Conservation (phyloP, 257 asterid species). For the Solanum chiquidenum region DNA sequence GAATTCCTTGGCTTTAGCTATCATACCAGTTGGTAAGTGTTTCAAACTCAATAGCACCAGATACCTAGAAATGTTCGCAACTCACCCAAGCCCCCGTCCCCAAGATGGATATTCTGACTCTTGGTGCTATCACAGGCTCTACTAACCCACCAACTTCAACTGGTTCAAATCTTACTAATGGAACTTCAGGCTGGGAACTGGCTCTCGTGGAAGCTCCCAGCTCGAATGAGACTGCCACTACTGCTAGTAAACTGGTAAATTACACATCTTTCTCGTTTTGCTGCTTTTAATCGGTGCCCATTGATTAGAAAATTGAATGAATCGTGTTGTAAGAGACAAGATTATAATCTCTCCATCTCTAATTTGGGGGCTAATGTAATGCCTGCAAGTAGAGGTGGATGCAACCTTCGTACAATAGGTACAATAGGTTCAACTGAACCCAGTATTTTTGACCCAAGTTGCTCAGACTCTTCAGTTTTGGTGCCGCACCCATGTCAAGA, state of each 20-base stretch:
- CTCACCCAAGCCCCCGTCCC: neutral
- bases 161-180: conserved; percentile 40
- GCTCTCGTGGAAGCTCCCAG: conserved; percentile 91
- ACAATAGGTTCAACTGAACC: neutral
- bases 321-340: neutral
- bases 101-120: conserved; percentile 1
- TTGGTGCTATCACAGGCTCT: conserved; percentile 14
- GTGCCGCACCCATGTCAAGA: neutral
- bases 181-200: conserved; percentile 85
- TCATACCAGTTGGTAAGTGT: conserved; percentile 73
- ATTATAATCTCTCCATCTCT: neutral
- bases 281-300: neutral
- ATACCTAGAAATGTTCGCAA: neutral
- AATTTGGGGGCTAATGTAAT: neutral
- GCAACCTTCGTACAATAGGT: neutral
- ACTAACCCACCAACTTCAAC: conserved; percentile 47
- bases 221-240: conserved; percentile 50
- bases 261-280: neutral
- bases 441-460: neutral
- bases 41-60: neutral
- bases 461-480: neutral
- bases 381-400: neutral
- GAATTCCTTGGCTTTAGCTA: conserved; percentile 88
- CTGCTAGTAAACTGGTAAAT: conserved; percentile 74
- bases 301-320: neutral